Evolutionary conservation across 169 alveolate genomes (phyloP).

Genomic region (Plasmodium berghei): DNA sequence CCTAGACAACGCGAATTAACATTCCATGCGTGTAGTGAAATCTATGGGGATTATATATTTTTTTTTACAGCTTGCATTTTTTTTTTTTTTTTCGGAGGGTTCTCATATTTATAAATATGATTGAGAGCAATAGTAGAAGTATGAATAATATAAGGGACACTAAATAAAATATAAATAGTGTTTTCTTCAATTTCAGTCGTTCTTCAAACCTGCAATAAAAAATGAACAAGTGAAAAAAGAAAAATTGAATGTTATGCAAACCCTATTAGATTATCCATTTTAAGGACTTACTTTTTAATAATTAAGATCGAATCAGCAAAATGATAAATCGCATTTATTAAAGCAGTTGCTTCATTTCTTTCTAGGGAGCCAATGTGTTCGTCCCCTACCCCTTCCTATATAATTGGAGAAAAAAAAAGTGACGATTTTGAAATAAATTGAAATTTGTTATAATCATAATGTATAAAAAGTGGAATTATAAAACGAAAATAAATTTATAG

Average conservation of each 20-base stretch:
- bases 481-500: too few relatives aligned
- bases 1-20: too few relatives aligned
- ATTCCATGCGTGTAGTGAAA: too few relatives aligned
- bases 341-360: conserved; percentile 90
- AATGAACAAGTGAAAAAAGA: not conserved
- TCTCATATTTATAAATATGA: conserved; percentile 23
- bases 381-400: conserved; percentile 70
- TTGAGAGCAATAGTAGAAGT: conserved; percentile 12
- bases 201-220: conserved; percentile 22
- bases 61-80: not conserved
- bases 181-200: conserved; percentile 24
- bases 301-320: conserved; percentile 87
- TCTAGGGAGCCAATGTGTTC: conserved; percentile 79
- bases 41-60: not conserved
- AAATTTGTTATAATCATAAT: too few relatives aligned
- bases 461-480: too few relatives aligned
- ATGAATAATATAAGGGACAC: conserved; percentile 10
- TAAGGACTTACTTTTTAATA: conserved; percentile 72
- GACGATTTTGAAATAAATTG: not conserved
- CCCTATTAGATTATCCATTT: too few relatives aligned
- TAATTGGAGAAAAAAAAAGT: not conserved
- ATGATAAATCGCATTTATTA: conserved; percentile 86
- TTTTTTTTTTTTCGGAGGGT: conserved; percentile 13
- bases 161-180: conserved; percentile 37
- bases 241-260: too few relatives aligned